Base-by-base conservation (phyloP, 1,139 yeast genomes). In the Blastobotrys proliferans region DNA sequence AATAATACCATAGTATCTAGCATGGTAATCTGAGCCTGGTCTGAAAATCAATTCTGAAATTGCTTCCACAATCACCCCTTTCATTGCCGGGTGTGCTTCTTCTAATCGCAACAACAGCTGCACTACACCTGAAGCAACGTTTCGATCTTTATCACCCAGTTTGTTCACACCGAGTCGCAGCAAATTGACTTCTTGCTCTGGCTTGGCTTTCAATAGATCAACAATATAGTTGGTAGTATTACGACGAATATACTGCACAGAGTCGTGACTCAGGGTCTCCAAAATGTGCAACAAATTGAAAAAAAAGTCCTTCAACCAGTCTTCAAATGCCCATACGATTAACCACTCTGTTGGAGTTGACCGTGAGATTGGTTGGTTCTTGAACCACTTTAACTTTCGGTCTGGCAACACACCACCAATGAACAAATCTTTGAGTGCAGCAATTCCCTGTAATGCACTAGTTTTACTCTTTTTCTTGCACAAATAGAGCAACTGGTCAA, bases 21-120 rank as follows among this genome's bases (percentile, higher is more conserved):
- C 81, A 59, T 87, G 95, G 62, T 87, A 84, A 49, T 87, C 97
- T 40, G 79, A 77, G 41, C 79, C 79, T 39, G 81, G 76, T 57
- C 88, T 80, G 67, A 87, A 82, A 33, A 88, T 71, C 37, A 83
- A 74, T 61, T 92, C 97, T 39, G 85, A 77, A 28, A 92, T 83
- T 1, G 94, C 72, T 52, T 86, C 87, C 35, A 83, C 76, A 34
- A 94, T 71, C 48, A 92, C 77, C 41, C 77, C 69, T 62, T 88
- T 90, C 98, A 92, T 92, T 40, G 94, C 94, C 17, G 99, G 99
- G 63, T 92, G 99, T 3, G 81, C 84, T 62, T 87, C 95, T 62
- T 90, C 86, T 40, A 90, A 68, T 55, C 84, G 83, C 50, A 90
- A 72, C 38, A 92, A 69, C 54, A 83, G 80, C 62, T 79, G 86